Evolutionary conservation across 495 filamentous ascomycete species (phyloP).

Genomic region (Jackrogersella multiformis): DNA sequence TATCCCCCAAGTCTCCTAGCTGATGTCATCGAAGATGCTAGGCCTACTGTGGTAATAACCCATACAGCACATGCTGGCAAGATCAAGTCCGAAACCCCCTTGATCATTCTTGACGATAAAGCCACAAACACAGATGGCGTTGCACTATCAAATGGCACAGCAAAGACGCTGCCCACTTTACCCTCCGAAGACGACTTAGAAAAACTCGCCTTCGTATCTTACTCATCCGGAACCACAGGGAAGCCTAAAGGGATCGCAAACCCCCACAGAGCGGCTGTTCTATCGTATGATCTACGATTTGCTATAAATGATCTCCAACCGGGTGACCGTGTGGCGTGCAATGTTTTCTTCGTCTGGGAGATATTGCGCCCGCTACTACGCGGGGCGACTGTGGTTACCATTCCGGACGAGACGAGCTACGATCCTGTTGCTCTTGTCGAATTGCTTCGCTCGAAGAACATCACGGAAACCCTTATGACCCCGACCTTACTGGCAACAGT

Average conservation of each 20-base stretch:
- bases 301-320: conserved; percentile 66
- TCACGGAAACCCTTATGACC: conserved; percentile 80
- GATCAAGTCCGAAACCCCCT: conserved; percentile 63
- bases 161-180: conserved; percentile 52
- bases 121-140: conserved; percentile 35
- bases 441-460: conserved; percentile 61
- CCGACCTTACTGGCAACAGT: conserved; percentile 73
- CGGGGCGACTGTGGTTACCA: conserved; percentile 71
- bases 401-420: conserved; percentile 74
- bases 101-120: conserved; percentile 65
- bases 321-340: conserved; percentile 74
- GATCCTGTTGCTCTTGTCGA: conserved; percentile 74
- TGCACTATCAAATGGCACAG: conserved; percentile 46
- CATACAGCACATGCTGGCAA: conserved; percentile 62
- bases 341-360: conserved; percentile 81
- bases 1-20: conserved; percentile 71
- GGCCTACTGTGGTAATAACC: conserved; percentile 69
- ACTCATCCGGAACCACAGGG: conserved; percentile 73
- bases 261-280: conserved; percentile 70
- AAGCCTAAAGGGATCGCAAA: conserved; percentile 76
- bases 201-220: conserved; percentile 71
- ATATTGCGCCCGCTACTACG: conserved; percentile 74
- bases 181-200: conserved; percentile 69
- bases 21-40: conserved; percentile 73
- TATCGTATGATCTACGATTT: conserved; percentile 72